Conservation (phyloP, 805 yeast genomes). For the Candida germanica region DNA sequence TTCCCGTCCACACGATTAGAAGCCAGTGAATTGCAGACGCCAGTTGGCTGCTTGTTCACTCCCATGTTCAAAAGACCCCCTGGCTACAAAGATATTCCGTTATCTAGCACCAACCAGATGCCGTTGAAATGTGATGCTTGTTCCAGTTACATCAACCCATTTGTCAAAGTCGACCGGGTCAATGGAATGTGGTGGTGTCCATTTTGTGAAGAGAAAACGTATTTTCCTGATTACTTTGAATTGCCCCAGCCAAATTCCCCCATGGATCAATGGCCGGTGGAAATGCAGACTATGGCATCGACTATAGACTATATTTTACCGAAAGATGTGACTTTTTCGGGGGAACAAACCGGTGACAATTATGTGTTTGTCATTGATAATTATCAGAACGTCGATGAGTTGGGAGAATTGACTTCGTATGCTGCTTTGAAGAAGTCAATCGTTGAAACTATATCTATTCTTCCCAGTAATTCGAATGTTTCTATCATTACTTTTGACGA, state of each 20-base stretch:
- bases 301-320: slow-evolving; percentile 34
- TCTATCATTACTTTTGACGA: slow-evolving; percentile 30
- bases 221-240: slow-evolving; percentile 19
- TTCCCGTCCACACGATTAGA: slow-evolving; percentile 40
- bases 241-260: slow-evolving; percentile 13
- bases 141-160: slow-evolving; percentile 25
- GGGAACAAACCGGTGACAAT: slow-evolving; percentile 7
- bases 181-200: slow-evolving; percentile 41
- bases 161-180: slow-evolving; percentile 25
- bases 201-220: slow-evolving; percentile 24
- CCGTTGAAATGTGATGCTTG: slow-evolving; percentile 27
- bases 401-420: slow-evolving; percentile 11
- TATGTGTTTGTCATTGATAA: slow-evolving; percentile 27
- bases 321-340: slow-evolving; percentile 18
- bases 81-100: slow-evolving; percentile 4
- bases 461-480: slow-evolving; percentile 19
- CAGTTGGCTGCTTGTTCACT: slow-evolving; percentile 35
- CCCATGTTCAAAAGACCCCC: slow-evolving; percentile 18
- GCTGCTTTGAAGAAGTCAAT: slow-evolving; percentile 13
- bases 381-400: slow-evolving; percentile 27
- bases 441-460: slow-evolving; percentile 11
- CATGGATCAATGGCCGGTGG: slow-evolving; percentile 24
- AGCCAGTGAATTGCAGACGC: slow-evolving; percentile 27
- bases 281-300: slow-evolving; percentile 22
- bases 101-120: background rate